Percentiles rank a stretch among this genome's conserved stretches.
Evolutionary conservation across 2,329 filamentous ascomycete species (phyloP).

Genomic region (Penicillium sp.): DNA sequence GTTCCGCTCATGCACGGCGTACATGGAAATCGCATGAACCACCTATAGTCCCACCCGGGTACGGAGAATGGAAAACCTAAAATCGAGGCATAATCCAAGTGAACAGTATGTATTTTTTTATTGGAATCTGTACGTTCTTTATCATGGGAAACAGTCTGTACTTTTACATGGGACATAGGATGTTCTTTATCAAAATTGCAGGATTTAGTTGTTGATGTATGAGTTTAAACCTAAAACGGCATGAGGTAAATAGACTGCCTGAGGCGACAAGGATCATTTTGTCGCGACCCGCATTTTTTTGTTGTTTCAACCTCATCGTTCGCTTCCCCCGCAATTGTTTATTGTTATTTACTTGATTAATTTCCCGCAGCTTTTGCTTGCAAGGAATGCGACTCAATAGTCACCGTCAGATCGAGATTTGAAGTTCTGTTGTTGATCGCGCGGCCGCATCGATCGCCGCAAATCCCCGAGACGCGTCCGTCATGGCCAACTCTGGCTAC

Average conservation of each 20-base stretch:
- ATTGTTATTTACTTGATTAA: constrained; percentile 17
- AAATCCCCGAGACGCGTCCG: constrained; percentile 10
- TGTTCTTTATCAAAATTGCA: too few species aligned
- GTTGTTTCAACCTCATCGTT: constrained; percentile 1
- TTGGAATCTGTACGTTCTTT: too few species aligned
- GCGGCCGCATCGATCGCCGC: not conserved
- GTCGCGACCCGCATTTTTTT: constrained; percentile 4
- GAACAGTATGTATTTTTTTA: not conserved
- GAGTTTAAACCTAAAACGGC: constrained; percentile 16
- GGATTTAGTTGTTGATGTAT: too few species aligned
- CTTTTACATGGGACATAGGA: too few species aligned
- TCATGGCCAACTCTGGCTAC: constrained; percentile 40
- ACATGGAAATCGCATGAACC: constrained; percentile 14
- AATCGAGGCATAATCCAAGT: not conserved
- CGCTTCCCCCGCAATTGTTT: constrained; percentile 10
- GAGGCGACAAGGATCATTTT: constrained; percentile 9
- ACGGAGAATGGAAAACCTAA: constrained; percentile 22
- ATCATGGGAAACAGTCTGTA: too few species aligned
- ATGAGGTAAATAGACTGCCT: constrained; percentile 23
- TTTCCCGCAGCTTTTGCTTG: not conserved
- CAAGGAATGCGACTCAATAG: not conserved
- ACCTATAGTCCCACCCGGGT: constrained; percentile 21
- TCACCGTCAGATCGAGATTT: not conserved
- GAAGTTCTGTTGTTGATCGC: not conserved
- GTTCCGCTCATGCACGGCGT: not conserved